These are phyloP conservation scores for Borovskyia barvae DNA, from an alignment of 208 protist genomes.

Conservation along the genomic window DNA sequence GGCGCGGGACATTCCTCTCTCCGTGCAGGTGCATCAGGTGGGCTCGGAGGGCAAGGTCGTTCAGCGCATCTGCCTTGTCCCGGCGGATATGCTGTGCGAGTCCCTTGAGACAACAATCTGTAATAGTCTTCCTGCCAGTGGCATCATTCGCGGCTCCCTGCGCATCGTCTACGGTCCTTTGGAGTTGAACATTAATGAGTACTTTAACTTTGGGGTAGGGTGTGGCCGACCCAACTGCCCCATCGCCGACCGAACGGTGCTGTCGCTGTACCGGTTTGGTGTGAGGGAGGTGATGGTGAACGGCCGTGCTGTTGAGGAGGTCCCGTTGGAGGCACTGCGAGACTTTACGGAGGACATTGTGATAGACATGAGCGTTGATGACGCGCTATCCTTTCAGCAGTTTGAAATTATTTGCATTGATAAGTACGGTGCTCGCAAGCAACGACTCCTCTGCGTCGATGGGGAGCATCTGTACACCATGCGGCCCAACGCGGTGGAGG, in stretches of 20 bases:
- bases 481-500: slow-evolving; percentile 48
- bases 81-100: slow-evolving; percentile 79
- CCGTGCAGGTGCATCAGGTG: slow-evolving; percentile 61
- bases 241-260: slow-evolving; percentile 80
- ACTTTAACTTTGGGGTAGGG: slow-evolving; percentile 83
- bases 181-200: slow-evolving; percentile 87
- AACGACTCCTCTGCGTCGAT: slow-evolving; percentile 81
- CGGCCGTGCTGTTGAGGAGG: slow-evolving; percentile 66
- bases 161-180: slow-evolving; percentile 81
- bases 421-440: slow-evolving; percentile 73
- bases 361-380: slow-evolving; percentile 73
- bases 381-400: slow-evolving; percentile 77
- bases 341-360: slow-evolving; percentile 64
- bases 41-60: slow-evolving; percentile 54
- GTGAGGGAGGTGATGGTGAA: slow-evolving; percentile 79
- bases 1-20: slow-evolving; percentile 67
- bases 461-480: slow-evolving; percentile 83
- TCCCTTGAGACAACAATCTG: slow-evolving; percentile 65
- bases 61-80: slow-evolving; percentile 65
- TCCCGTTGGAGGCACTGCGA: slow-evolving; percentile 14
- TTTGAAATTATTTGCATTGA: slow-evolving; percentile 87
- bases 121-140: slow-evolving; percentile 53
- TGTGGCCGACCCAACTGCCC: slow-evolving; percentile 71
- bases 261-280: slow-evolving; percentile 82
- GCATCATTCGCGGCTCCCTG: slow-evolving; percentile 75